Conservation (phyloP, 306 rosid genomes). For the Prunus mongolica region DNA sequence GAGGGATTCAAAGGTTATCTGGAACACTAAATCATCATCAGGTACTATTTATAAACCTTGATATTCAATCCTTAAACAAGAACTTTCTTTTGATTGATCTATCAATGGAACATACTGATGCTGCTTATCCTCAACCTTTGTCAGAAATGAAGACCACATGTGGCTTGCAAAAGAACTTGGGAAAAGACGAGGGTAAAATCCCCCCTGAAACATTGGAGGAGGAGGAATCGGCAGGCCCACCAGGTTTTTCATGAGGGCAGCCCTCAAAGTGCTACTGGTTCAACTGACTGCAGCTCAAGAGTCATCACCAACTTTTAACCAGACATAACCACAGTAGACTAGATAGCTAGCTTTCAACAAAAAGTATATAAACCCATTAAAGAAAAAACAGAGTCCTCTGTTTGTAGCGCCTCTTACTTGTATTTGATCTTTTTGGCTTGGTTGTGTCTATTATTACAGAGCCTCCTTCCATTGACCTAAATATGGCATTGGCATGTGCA, state of each 20-base stretch:
- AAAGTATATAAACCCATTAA: too few relatives aligned
- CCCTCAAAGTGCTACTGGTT: neutral
- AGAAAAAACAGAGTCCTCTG: neutral
- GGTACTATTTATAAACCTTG: neutral
- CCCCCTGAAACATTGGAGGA: neutral
- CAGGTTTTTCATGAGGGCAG: neutral
- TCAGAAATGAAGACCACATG: neutral
- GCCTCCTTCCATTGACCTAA: neutral
- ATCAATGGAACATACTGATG: neutral
- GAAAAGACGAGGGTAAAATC: neutral
- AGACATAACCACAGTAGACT: neutral
- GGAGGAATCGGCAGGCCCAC: neutral
- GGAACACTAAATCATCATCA: neutral
- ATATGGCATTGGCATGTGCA: neutral
- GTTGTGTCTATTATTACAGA: neutral
- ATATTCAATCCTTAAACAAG: neutral
- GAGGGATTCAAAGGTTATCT: conserved; percentile 8
- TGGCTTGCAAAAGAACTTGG: neutral
- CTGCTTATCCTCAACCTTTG: neutral
- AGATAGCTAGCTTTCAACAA: neutral
- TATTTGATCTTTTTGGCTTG: too few relatives aligned
- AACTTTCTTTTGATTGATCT: neutral
- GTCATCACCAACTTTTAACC: too few relatives aligned
- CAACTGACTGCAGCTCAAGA: neutral
- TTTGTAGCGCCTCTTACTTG: neutral